A percentile compares a stretch with the other conserved stretches of the same genome.
These are phyloP conservation scores for Fagopyrum esculentum DNA, from an alignment of 148 eudicot genomes.

Conservation along the genomic window DNA sequence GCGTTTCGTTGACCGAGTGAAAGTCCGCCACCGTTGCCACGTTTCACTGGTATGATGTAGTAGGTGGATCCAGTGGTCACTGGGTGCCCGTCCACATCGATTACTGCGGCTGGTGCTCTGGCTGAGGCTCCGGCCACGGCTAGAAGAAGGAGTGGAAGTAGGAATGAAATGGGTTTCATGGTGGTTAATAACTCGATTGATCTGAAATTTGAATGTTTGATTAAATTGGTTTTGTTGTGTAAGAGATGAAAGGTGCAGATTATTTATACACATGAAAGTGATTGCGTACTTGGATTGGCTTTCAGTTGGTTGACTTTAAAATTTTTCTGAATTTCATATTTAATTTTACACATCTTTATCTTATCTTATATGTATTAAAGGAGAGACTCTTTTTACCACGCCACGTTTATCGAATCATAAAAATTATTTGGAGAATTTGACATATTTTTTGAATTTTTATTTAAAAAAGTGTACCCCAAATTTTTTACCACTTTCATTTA, in stretches of 20 bases:
- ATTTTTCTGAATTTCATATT: not conserved
- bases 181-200: not conserved
- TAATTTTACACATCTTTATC: no score
- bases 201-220: not conserved
- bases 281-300: not conserved
- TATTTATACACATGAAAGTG: not conserved
- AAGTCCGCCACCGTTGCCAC: slow-evolving; percentile 23
- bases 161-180: not conserved
- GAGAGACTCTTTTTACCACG: no score
- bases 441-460: no score
- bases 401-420: no score
- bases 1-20: slow-evolving; percentile 11
- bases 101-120: not conserved
- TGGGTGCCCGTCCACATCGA: slow-evolving; percentile 6
- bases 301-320: not conserved
- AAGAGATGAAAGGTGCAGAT: not conserved
- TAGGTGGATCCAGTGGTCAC: slow-evolving; percentile 6
- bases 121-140: not conserved
- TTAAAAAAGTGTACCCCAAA: no score
- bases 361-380: no score
- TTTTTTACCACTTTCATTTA: no score
- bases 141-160: not conserved
- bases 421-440: no score
- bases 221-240: not conserved
- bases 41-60: slow-evolving; percentile 18